Percentiles rank a stretch among this genome's conserved stretches.
Conservation (phyloP, 2,329 filamentous ascomycete genomes). For the Claviceps citrina region DNA sequence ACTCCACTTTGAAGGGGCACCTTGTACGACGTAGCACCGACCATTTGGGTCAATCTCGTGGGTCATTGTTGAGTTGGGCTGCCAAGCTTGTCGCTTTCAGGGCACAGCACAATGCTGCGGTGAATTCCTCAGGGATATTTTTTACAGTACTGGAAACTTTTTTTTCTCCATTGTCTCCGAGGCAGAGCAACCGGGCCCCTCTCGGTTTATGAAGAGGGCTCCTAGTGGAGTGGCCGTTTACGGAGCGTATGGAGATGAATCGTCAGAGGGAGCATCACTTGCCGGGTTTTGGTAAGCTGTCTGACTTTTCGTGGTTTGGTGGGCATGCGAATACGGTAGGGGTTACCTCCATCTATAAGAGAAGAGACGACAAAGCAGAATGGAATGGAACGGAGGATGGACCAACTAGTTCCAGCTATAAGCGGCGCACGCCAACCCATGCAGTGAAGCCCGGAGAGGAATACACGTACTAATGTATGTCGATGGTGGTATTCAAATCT, state of each 20-base stretch:
- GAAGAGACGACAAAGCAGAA: neutral
- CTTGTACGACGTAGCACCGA: slow-evolving; percentile 4
- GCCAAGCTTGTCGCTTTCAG: neutral
- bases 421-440: neutral
- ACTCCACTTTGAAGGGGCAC: slow-evolving; percentile 2
- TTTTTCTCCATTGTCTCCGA: no score
- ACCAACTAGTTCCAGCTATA: no score
- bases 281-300: neutral
- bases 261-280: neutral
- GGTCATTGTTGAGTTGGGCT: neutral
- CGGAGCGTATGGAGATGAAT: neutral
- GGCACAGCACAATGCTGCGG: no score
- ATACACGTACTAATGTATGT: no score
- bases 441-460: neutral
- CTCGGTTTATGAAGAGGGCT: neutral
- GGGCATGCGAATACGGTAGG: no score
- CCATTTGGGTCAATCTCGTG: neutral
- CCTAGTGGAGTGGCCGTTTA: neutral
- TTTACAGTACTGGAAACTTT: no score
- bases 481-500: no score
- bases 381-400: no score
- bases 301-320: no score
- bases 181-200: neutral
- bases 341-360: no score
- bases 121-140: no score